These are phyloP conservation scores for Hymenoscyphus linearis DNA, from an alignment of 2,329 filamentous ascomycete species.

Conservation along the genomic window DNA sequence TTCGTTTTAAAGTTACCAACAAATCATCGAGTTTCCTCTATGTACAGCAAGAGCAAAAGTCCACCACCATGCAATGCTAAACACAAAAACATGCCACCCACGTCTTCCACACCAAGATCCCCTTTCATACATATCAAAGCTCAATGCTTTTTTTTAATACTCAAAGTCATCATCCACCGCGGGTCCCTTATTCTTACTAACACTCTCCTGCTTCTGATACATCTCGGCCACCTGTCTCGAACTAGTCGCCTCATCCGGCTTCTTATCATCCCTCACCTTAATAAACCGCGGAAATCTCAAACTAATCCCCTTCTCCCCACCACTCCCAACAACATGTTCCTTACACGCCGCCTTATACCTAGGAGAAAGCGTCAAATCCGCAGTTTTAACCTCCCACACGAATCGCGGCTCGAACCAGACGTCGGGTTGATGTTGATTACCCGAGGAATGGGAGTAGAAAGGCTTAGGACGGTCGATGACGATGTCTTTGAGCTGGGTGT, in stretches of 20 bases:
- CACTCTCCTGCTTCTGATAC: slow-evolving; percentile 92
- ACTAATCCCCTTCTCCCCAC: slow-evolving; percentile 73
- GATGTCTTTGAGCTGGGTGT: slow-evolving; percentile 67
- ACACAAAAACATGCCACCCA: neutral
- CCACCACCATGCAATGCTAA: neutral
- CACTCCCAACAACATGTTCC: slow-evolving; percentile 67
- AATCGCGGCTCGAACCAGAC: slow-evolving; percentile 95
- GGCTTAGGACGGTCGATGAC: slow-evolving; percentile 89
- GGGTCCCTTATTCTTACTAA: slow-evolving; percentile 73
- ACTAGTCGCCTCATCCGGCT: slow-evolving; percentile 81
- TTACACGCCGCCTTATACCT: slow-evolving; percentile 86
- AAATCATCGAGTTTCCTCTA: too few relatives aligned
- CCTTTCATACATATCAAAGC: neutral
- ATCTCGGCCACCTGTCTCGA: slow-evolving; percentile 88
- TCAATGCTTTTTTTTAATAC: too few relatives aligned
- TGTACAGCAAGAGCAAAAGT: too few relatives aligned
- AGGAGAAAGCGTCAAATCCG: slow-evolving; percentile 87
- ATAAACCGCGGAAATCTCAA: slow-evolving; percentile 92
- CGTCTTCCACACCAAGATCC: neutral
- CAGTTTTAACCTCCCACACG: slow-evolving; percentile 98
- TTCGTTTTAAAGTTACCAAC: too few relatives aligned
- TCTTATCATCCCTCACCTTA: slow-evolving; percentile 89
- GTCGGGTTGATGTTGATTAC: slow-evolving; percentile 89
- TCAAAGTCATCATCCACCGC: slow-evolving; percentile 96
- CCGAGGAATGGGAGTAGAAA: slow-evolving; percentile 82